Evolutionary conservation across 495 filamentous ascomycete species (phyloP), one percentile per base, ranked within the genome.

Genomic region (Filosporella fistucella): DNA sequence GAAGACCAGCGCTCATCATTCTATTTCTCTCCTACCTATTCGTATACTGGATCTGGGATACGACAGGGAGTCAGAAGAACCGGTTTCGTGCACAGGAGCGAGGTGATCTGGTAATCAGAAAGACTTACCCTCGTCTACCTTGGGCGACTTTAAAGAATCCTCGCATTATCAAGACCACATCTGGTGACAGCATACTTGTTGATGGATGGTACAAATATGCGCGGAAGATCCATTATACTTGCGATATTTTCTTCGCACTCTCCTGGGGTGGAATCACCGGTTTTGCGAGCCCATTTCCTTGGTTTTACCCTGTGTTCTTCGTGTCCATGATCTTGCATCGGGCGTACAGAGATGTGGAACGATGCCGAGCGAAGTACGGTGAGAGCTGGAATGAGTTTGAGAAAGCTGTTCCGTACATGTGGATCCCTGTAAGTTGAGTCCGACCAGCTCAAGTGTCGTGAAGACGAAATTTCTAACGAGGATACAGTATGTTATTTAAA

Each of bases 251-350:
- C 64, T 96, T 96, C 56, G 80, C 89, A 22, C 54, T 67, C 23
- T 60, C 56, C 39, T 79, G 76, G 78, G 78, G 75, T 11, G 54
- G 81, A 23, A 70, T 81, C 46, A 78, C 75, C 3, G 78, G 78
- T 7, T 81, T 82, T 48, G 56, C 57, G 17, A 87, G 81, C 65
- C 91, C 91, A 4, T 89, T 96, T 69, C 91, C 91, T 2, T 97
- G 91, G 91, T 97, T 97, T 66, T 94, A 96, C 59, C 86, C 90
- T 13, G 63, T 87, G 36, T 97, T 97, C 72, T 97, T 97, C 63
- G 70, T 72, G 24, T 69, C 65, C 58, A 96, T 97, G 91, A 96
- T 97, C 62, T 68, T 78, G n/a, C 91, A 97, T 67, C 86, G 91
- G 48, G 85, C 89, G 18, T 71, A 71, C 62, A 78, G 91, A 45